Conservation (phyloP, 1,284 basidiomycete genomes). For the Moniliophthora roreri region DNA sequence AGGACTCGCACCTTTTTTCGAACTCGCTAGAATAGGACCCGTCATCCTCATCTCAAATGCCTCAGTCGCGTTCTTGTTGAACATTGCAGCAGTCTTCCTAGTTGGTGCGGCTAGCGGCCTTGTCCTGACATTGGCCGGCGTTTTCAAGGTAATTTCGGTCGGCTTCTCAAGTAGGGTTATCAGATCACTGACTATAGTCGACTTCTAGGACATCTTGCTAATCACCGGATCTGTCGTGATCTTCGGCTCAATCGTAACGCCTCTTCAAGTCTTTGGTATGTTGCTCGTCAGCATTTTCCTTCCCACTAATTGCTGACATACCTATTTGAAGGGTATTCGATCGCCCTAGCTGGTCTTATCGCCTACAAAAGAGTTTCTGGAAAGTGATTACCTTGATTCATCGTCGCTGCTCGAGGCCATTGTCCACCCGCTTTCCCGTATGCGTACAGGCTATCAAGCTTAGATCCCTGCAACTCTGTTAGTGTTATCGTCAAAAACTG, state of each 20-base stretch:
- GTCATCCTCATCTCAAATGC: slow-evolving; percentile 84
- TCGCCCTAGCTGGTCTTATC: slow-evolving; percentile 10
- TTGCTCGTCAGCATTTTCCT: slow-evolving; percentile 12
- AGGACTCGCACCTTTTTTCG: slow-evolving; percentile 86
- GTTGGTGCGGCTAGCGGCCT: slow-evolving; percentile 88
- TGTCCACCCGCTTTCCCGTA: background rate
- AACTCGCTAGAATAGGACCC: slow-evolving; percentile 72
- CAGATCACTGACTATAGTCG: slow-evolving; percentile 9
- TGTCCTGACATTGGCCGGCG: slow-evolving; percentile 91
- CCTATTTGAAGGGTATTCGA: slow-evolving; percentile 9
- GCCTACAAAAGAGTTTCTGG: background rate
- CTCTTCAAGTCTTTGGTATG: slow-evolving; percentile 84
- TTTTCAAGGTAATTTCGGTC: slow-evolving; percentile 71
- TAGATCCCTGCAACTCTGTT: background rate
- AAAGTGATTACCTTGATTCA: background rate
- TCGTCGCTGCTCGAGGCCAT: background rate
- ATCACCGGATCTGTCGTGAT: slow-evolving; percentile 88
- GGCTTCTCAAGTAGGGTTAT: background rate
- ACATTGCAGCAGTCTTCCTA: slow-evolving; percentile 93
- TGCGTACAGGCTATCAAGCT: background rate
- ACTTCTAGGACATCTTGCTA: slow-evolving; percentile 82
- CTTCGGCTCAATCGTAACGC: slow-evolving; percentile 78
- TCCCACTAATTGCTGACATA: slow-evolving; percentile 1
- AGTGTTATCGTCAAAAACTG: too few species aligned
- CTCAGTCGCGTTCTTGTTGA: slow-evolving; percentile 85